Conservation (phyloP, 2,329 filamentous ascomycete genomes). For the Penicillium hordei region DNA sequence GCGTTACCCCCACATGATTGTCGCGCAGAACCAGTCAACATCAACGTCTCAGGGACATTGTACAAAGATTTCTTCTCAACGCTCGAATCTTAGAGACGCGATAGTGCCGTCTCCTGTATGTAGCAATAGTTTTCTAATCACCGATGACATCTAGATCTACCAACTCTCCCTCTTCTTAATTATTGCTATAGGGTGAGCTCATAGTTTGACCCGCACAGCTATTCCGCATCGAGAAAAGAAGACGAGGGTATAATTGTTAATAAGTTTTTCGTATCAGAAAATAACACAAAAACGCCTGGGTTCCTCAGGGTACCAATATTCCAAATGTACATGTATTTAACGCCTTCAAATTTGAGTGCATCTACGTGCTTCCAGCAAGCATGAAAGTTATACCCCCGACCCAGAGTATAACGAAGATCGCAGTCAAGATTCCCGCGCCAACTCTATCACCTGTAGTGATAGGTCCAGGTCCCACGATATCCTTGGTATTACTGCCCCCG, state of each 20-base stretch:
- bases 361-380: background rate
- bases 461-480: slow-evolving; percentile 1
- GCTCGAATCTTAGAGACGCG: background rate
- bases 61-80: too few species aligned
- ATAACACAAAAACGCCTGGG: background rate
- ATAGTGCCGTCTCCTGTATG: background rate
- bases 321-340: background rate
- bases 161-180: background rate
- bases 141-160: background rate
- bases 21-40: background rate
- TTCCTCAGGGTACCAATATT: background rate
- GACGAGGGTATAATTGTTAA: background rate
- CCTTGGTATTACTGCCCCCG: slow-evolving; percentile 20
- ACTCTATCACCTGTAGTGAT: slow-evolving; percentile 29
- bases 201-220: background rate
- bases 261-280: background rate
- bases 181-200: background rate
- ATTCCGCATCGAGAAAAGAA: background rate
- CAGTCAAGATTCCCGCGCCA: slow-evolving; percentile 35
- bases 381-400: slow-evolving; percentile 2
- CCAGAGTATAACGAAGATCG: slow-evolving; percentile 19
- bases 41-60: too few species aligned
- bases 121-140: background rate
- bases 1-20: background rate
- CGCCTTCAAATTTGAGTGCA: background rate